Evolutionary conservation across 345 rosid genomes (phyloP).

Genomic region (Carallia pectinifolia): DNA sequence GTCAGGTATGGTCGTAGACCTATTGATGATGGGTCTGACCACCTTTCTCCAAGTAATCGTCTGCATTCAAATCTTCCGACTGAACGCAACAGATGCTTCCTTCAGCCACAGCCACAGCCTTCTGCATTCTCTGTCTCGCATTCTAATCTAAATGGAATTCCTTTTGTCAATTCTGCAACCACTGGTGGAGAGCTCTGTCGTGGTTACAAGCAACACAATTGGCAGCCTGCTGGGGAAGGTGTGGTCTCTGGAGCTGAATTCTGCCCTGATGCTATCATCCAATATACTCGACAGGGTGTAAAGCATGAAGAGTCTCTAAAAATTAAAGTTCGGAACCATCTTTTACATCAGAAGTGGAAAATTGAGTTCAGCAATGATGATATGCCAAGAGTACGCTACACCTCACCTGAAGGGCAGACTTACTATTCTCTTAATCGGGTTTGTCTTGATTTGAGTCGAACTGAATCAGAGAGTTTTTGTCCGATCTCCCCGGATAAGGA

Average conservation of each 20-base stretch:
- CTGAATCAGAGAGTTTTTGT: neutral
- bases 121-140: conserved; percentile 25
- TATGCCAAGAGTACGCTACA: conserved; percentile 42
- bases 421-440: conserved; percentile 55
- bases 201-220: conserved; percentile 13
- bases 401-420: conserved; percentile 51
- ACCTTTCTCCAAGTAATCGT: conserved; percentile 7
- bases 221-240: conserved; percentile 42
- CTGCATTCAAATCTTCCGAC: conserved; percentile 14
- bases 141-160: conserved; percentile 24
- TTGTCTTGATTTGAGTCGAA: conserved; percentile 36
- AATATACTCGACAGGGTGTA: conserved; percentile 25
- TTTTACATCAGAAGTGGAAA: conserved; percentile 55
- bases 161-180: conserved; percentile 14
- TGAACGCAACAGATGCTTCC: conserved; percentile 2
- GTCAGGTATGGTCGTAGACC: conserved; percentile 57
- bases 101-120: conserved; percentile 6
- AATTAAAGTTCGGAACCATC: conserved; percentile 47
- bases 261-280: conserved; percentile 49
- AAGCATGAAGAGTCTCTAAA: conserved; percentile 1
- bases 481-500: conserved; percentile 17
- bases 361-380: conserved; percentile 30
- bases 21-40: conserved; percentile 35
- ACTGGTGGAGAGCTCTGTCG: conserved; percentile 21
- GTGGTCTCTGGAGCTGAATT: conserved; percentile 47